Base-by-base conservation (phyloP, 2,329 filamentous ascomycete species). In the Epichloe sylvatica region DNA sequence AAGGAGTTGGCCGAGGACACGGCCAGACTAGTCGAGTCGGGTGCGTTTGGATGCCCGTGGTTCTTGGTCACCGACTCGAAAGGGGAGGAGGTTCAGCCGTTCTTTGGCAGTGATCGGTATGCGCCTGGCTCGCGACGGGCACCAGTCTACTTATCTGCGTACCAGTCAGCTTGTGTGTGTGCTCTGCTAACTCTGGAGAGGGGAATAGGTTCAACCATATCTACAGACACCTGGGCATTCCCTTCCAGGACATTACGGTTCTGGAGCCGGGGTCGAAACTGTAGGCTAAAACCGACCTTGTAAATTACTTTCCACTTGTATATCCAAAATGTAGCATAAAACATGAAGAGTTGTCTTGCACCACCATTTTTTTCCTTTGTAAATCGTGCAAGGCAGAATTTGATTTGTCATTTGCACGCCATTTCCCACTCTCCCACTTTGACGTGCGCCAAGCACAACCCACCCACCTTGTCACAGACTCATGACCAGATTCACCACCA, bases 1-100 rank as follows among this genome's bases (percentile, higher is more conserved):
- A 60, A 63, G 9, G 56, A 54, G 33, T 65, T 87, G 30, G 74
- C 74, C 51, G 68, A 65, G 5, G 73, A 73, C 41, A 89, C 84
- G 17, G 71, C 77, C 52, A 71, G 73, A 54, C 83, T 77, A 0
- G 62, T 86, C 15, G 74, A 77, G 37, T 69, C 68, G 46, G 86
- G 85, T 0, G 86, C 85, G 0, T 91, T 86, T 64, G 86, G 86
- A 0, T 78, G 80, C 46, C 86, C 86, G 1, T 91, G 86, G 85
- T 71, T 86, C 52, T 81, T 80, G 75, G 84, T 81, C 3, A 73
- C 70, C 17, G 78, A 83, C 56, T 62, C 60, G 2, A 63, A 74
- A 53, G 82, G 81, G 0, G 63, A 72, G 49, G 72, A 72, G 50
- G 72, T 72, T 45, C 80, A 85, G 67, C 77, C 81, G 0, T 87